phyloP scores from a whole-genome alignment of 805 yeast species.

The Tetrapisispora fleetii region DNA sequence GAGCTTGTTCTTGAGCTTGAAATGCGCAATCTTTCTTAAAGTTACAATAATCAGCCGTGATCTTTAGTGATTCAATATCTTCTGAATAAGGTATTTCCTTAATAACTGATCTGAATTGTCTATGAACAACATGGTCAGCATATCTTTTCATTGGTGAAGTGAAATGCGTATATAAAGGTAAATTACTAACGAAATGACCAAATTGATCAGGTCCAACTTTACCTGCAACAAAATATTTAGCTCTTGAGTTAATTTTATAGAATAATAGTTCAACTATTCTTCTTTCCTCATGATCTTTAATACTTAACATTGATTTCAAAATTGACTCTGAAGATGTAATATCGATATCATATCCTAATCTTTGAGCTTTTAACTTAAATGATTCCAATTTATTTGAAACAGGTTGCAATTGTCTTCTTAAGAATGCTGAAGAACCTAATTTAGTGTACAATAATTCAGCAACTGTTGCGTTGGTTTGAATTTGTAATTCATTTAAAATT shows the following conservation, averaged over 20 bases:
- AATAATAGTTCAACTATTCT: conserved; percentile 70
- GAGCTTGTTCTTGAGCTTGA: conserved; percentile 88
- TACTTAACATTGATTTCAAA: conserved; percentile 56
- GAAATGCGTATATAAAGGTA: conserved; percentile 86
- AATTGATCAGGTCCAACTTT: conserved; percentile 68
- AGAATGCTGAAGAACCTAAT: conserved; percentile 70
- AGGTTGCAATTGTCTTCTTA: conserved; percentile 84
- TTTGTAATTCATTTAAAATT: conserved; percentile 63
- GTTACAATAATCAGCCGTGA: conserved; percentile 84
- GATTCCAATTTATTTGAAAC: conserved; percentile 70
- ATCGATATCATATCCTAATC: conserved; percentile 61
- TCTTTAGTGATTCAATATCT: conserved; percentile 62
- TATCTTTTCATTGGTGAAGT: conserved; percentile 88
- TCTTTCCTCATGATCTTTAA: conserved; percentile 53
- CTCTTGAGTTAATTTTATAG: conserved; percentile 73
- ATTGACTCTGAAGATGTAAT: conserved; percentile 62
- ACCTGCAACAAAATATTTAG: conserved; percentile 84
- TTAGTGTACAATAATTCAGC: conserved; percentile 71
- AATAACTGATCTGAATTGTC: conserved; percentile 71
- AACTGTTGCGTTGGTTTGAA: conserved; percentile 73
- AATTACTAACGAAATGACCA: conserved; percentile 71
- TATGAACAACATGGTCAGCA: conserved; percentile 85
- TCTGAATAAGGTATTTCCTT: conserved; percentile 35
- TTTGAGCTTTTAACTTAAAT: conserved; percentile 59
- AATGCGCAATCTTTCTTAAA: conserved; percentile 92